Base-by-base conservation (phyloP, 345 rosid species). In the Citrus australasica region DNA sequence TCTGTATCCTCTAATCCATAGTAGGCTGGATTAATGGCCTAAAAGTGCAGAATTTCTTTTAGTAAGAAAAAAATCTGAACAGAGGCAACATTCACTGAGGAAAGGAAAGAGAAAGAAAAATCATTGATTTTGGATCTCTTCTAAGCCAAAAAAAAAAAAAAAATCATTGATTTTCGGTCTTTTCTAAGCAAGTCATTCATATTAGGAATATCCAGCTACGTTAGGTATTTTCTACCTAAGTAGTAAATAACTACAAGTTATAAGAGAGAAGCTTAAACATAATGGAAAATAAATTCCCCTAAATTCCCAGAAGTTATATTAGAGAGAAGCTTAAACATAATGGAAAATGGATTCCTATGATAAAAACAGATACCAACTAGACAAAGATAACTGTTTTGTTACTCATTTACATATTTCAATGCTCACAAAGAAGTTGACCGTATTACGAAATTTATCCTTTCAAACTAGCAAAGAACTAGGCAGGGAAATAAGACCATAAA, bases 21-120 rank as follows among this genome's bases (percentile, higher is more conserved):
- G 89, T 93, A 95, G 22, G 99, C 94, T 72, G 99, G 99, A 92
- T 95, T 95, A 72, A 91, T 91, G 90, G 88, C 90, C 99, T 95
- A 90, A 79, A 77, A 79, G 67, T 62, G 78, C 16, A 78, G 48
- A 84, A 6, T 37, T 22, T 28, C 25, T 28, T 10, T n/a, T 30
- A 46, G 25, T 59, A 13, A 60, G 64, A 68, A 37, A 37, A 60
- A 66, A 40, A 40, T 60, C 74, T 53, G 6, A 4, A 66, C 35
- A 51, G 21, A 46, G 59, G 24, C 76, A 72, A 81, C 28, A 46
- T 11, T 30, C 21, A 30, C 24, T 37, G 37, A 11, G 46, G 30
- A 48, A 60, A 46, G 24, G 5, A 4, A 6, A 74, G 60, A 5
- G 25, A 76, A 21, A 30, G 55, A 37, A 67, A 22, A 22, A 19